Conservation (phyloP, 306 rosid species). For the Luffa aegyptiaca region DNA sequence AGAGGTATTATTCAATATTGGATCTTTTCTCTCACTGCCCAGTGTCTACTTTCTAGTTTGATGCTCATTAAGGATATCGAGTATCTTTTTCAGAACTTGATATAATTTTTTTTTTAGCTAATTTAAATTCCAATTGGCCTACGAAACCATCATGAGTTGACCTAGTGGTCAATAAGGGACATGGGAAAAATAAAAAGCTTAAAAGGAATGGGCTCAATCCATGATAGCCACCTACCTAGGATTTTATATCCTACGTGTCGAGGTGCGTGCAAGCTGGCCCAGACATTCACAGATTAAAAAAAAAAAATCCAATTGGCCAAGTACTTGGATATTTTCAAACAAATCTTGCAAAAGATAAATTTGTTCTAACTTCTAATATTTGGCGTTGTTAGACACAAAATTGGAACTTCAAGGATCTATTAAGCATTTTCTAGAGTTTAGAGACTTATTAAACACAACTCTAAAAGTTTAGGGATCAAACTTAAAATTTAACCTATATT, state of each 20-base stretch:
- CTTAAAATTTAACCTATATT: neutral
- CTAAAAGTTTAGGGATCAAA: neutral
- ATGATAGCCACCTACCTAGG: too few species aligned
- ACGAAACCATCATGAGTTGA: too few species aligned
- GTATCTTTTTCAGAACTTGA: neutral
- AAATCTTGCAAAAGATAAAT: neutral
- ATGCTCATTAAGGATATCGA: neutral
- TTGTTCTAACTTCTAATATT: neutral
- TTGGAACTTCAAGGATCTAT: neutral
- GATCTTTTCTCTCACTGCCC: neutral
- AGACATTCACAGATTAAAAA: too few species aligned
- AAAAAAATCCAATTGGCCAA: neutral
- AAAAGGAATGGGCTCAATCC: too few species aligned
- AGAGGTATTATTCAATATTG: constrained; percentile 23
- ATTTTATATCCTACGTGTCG: too few species aligned
- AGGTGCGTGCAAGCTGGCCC: too few species aligned
- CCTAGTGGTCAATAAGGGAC: too few species aligned
- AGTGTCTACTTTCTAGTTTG: neutral
- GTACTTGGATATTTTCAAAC: neutral
- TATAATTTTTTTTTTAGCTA: neutral
- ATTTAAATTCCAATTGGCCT: neutral
- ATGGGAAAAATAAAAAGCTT: too few species aligned
- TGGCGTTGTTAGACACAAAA: too few species aligned
- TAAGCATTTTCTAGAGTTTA: too few species aligned
- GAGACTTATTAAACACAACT: neutral